Conservation (phyloP, 257 asterid species). For the Eucommia ulmoides region DNA sequence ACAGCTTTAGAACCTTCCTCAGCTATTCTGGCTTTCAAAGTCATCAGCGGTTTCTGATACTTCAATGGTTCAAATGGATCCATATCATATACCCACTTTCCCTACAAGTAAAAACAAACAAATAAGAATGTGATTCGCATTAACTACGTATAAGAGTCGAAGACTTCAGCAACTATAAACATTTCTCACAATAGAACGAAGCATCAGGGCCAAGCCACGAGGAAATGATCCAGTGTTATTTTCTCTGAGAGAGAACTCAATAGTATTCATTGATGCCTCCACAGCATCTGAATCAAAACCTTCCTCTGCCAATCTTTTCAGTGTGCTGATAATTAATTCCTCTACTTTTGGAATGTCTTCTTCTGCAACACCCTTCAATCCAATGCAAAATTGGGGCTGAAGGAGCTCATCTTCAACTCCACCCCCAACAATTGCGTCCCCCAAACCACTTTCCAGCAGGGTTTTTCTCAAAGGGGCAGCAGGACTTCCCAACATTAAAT, state of each 20-base stretch:
- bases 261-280: slow-evolving; percentile 97
- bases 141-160: slow-evolving; percentile 2
- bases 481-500: slow-evolving; percentile 90
- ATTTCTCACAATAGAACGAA: slow-evolving; percentile 70
- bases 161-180: slow-evolving; percentile 3
- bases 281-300: slow-evolving; percentile 91
- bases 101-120: slow-evolving; percentile 31
- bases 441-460: slow-evolving; percentile 89
- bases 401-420: slow-evolving; percentile 96
- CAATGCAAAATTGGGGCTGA: slow-evolving; percentile 95
- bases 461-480: slow-evolving; percentile 95
- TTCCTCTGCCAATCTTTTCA: slow-evolving; percentile 62
- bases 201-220: slow-evolving; percentile 96
- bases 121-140: slow-evolving; percentile 12
- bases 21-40: slow-evolving; percentile 84
- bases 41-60: slow-evolving; percentile 75
- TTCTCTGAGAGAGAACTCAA: slow-evolving; percentile 95
- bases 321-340: slow-evolving; percentile 50
- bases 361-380: slow-evolving; percentile 87
- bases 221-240: slow-evolving; percentile 98
- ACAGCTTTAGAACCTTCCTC: slow-evolving; percentile 89
- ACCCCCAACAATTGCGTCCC: slow-evolving; percentile 96
- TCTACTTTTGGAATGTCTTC: slow-evolving; percentile 70
- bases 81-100: slow-evolving; percentile 95
- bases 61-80: slow-evolving; percentile 91